Evolutionary conservation across 805 yeast genomes (phyloP).

Genomic region (Candida broadrunensis): DNA sequence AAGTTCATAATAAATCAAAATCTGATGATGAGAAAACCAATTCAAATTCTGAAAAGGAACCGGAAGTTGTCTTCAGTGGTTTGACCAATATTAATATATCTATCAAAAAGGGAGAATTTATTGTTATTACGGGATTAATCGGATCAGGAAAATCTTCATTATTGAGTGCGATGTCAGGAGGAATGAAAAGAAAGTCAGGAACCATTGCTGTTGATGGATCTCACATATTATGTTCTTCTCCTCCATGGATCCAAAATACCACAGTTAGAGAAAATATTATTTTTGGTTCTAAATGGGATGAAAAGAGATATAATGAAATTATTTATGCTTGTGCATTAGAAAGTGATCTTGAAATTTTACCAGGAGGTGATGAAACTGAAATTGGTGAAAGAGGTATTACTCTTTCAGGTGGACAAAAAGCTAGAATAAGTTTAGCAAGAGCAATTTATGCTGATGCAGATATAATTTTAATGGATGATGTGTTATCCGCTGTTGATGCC

Average conservation of each 20-base stretch:
- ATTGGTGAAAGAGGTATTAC: constrained; percentile 87
- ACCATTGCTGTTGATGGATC: constrained; percentile 50
- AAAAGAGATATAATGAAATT: constrained; percentile 49
- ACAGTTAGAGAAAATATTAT: constrained; percentile 71
- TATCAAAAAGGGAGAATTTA: constrained; percentile 63
- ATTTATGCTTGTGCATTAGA: constrained; percentile 64
- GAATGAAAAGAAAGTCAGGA: constrained; percentile 60
- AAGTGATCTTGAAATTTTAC: constrained; percentile 62
- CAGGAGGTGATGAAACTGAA: constrained; percentile 75
- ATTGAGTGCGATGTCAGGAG: constrained; percentile 67
- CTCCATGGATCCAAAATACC: constrained; percentile 84
- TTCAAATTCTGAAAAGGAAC: constrained; percentile 3
- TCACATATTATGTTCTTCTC: constrained; percentile 50
- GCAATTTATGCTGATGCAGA: constrained; percentile 71
- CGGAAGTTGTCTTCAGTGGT: constrained; percentile 34
- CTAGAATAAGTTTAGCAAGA: constrained; percentile 75
- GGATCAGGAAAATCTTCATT: constrained; percentile 83
- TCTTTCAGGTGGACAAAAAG: constrained; percentile 85
- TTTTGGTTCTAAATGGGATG: constrained; percentile 60
- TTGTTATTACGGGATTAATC: constrained; percentile 77
- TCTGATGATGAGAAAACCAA: constrained; percentile 4
- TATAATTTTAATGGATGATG: constrained; percentile 72
- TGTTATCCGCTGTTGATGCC: constrained; percentile 81
- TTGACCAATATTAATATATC: constrained; percentile 48
- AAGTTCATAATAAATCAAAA: neutral